phyloP scores from a whole-genome alignment of 805 yeast species.

The Cyberlindnera maclurae region DNA sequence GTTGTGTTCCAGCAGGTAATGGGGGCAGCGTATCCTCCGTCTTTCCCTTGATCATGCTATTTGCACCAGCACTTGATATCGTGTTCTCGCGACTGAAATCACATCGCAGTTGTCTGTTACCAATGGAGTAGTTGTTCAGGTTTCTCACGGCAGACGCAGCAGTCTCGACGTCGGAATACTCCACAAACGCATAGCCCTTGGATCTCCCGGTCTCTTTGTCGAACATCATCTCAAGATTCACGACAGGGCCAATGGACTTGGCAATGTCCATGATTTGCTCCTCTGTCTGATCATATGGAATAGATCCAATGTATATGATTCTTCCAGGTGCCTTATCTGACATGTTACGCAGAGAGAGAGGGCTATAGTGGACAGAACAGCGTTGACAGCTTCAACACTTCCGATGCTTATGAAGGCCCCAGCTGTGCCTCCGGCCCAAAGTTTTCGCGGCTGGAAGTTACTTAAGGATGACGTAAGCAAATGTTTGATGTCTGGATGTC shows the following conservation, averaged over 20 bases:
- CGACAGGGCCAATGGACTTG: slow-evolving; percentile 82
- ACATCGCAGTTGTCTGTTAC: slow-evolving; percentile 65
- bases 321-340: slow-evolving; percentile 25
- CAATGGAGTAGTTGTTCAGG: slow-evolving; percentile 70
- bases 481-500: too few species aligned
- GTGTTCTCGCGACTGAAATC: slow-evolving; percentile 56
- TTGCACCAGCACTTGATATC: slow-evolving; percentile 5
- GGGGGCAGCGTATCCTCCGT: slow-evolving; percentile 33
- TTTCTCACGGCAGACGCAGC: slow-evolving; percentile 90
- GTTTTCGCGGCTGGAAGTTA: too few species aligned
- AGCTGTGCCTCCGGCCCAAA: too few species aligned
- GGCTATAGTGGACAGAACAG: too few species aligned
- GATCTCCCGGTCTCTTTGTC: slow-evolving; percentile 88
- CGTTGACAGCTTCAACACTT: too few species aligned
- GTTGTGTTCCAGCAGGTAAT: slow-evolving; percentile 47
- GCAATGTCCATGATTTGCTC: slow-evolving; percentile 88
- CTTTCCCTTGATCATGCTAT: slow-evolving; percentile 1
- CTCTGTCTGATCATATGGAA: slow-evolving; percentile 91
- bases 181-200: slow-evolving; percentile 85
- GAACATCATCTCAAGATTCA: slow-evolving; percentile 65
- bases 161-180: slow-evolving; percentile 68
- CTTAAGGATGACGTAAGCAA: too few species aligned
- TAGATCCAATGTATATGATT: slow-evolving; percentile 73
- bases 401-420: too few species aligned
- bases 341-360: slow-evolving; percentile 1